phyloP scores from a whole-genome alignment of 2,329 filamentous ascomycete species.

The Lasiodiplodia gonubiensis region DNA sequence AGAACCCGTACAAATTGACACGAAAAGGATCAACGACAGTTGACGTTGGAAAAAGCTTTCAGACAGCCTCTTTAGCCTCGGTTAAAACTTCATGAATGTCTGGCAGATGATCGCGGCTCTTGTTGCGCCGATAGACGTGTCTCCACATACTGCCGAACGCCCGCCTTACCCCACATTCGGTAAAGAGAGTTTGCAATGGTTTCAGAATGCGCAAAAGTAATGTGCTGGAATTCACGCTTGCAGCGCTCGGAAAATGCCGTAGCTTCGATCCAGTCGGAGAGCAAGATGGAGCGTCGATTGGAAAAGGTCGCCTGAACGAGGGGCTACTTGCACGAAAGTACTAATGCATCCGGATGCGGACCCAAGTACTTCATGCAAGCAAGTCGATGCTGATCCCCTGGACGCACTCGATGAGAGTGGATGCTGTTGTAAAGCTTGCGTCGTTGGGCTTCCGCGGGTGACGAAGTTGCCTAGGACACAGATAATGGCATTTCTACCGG shows the following conservation, averaged over 20 bases:
- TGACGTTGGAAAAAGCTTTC: not conserved
- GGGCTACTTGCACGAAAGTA: too few species aligned
- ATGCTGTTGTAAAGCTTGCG: too few species aligned
- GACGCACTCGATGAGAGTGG: too few species aligned
- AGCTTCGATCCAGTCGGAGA: not conserved
- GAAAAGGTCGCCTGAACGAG: too few species aligned
- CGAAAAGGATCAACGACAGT: not conserved
- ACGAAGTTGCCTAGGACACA: too few species aligned
- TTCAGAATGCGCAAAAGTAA: not conserved
- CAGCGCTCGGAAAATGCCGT: not conserved
- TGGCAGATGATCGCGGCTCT: not conserved
- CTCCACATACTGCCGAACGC: not conserved
- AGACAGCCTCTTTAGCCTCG: not conserved
- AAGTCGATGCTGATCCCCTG: too few species aligned
- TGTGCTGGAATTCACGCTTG: too few species aligned
- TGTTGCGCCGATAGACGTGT: not conserved
- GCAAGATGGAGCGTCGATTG: too few species aligned
- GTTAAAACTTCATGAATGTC: not conserved
- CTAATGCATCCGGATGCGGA: too few species aligned
- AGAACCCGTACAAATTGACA: not conserved
- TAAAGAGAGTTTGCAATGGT: not conserved
- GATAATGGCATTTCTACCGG: too few species aligned
- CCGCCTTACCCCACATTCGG: not conserved
- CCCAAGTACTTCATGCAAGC: too few species aligned
- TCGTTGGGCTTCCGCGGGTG: too few species aligned